phyloP scores from a whole-genome alignment of 352 stramenopile species.

The Phytophthora hibernalis region DNA sequence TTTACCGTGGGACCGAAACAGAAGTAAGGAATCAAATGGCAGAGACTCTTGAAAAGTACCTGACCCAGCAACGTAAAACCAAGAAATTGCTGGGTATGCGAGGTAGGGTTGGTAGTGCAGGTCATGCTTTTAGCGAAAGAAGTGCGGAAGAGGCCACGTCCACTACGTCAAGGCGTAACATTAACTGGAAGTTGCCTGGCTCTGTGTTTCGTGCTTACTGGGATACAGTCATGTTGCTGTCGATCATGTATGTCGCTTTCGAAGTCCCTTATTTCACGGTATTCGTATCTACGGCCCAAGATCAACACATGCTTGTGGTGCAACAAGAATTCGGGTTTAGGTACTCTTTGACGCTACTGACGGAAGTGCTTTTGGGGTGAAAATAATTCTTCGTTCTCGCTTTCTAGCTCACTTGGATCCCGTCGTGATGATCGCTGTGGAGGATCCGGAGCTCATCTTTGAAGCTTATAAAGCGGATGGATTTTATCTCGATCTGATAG shows the following conservation, averaged over 20 bases:
- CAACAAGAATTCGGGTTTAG: constrained; percentile 36
- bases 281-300: constrained; percentile 65
- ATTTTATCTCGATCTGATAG: constrained; percentile 63
- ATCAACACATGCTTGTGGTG: constrained; percentile 53
- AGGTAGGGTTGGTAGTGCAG: constrained; percentile 21
- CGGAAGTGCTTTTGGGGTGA: constrained; percentile 62
- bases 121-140: too few relatives aligned
- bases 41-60: constrained; percentile 58
- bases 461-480: constrained; percentile 59
- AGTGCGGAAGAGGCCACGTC: constrained; percentile 8
- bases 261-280: constrained; percentile 78
- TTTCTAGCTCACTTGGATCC: constrained; percentile 69
- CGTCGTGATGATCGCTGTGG: constrained; percentile 61
- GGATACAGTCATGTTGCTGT: constrained; percentile 53
- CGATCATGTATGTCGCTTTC: constrained; percentile 62
- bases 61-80: constrained; percentile 73
- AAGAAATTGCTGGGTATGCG: constrained; percentile 75
- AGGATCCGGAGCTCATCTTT: constrained; percentile 67
- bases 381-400: constrained; percentile 58
- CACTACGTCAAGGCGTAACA: neutral
- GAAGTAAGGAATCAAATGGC: constrained; percentile 48
- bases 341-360: constrained; percentile 43
- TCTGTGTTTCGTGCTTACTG: constrained; percentile 64
- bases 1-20: constrained; percentile 49
- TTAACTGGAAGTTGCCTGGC: constrained; percentile 51